A percentile compares a stretch with the other conserved stretches of the same genome.
Evolutionary conservation across 306 rosid genomes (phyloP).

Genomic region (Malus sieversii): DNA sequence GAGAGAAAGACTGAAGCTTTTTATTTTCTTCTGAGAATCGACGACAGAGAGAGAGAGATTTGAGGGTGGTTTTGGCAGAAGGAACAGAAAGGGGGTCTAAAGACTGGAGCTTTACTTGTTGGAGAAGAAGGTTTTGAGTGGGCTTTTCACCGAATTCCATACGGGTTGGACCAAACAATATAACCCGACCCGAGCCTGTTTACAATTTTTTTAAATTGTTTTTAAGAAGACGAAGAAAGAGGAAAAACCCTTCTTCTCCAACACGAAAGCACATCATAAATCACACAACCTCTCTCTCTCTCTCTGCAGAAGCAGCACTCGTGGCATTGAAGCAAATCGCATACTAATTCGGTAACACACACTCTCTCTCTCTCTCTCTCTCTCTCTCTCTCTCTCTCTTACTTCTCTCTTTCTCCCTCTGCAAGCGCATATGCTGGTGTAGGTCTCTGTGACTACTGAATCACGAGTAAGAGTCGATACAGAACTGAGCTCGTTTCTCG

Average conservation of each 20-base stretch:
- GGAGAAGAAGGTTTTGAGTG: conserved; percentile 16
- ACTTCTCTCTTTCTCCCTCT: neutral
- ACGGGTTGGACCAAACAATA: neutral
- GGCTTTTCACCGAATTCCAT: neutral
- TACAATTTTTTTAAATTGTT: neutral
- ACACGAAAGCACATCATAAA: conserved; percentile 6
- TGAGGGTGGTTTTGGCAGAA: neutral
- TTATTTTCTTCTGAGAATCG: neutral
- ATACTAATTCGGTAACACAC: neutral
- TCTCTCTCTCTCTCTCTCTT: neutral
- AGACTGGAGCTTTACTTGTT: conserved; percentile 15
- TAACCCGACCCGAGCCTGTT: neutral
- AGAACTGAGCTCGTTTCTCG: neutral
- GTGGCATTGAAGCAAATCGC: neutral
- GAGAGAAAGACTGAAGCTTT: neutral
- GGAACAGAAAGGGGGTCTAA: neutral
- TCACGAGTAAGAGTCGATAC: neutral
- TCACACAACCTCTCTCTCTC: neutral
- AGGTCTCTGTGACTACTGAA: neutral
- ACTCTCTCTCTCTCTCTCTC: neutral
- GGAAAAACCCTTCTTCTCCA: conserved; percentile 17
- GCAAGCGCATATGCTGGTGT: neutral
- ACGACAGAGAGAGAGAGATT: neutral
- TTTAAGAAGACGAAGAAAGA: neutral
- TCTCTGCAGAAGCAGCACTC: neutral